Evolutionary conservation across 305 asterid species (phyloP).

Genomic region (Fraxinus latifolia): DNA sequence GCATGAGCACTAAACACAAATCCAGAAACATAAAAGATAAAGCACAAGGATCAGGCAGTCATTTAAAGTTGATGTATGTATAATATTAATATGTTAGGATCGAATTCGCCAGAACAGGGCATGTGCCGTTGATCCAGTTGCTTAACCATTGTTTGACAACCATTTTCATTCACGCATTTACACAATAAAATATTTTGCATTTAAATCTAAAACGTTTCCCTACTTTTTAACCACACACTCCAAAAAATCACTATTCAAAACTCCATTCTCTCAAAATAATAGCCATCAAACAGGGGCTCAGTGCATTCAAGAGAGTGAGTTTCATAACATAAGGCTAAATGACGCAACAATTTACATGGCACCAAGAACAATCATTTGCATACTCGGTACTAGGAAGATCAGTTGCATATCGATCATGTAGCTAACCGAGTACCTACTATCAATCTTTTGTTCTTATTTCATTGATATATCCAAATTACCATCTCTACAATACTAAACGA

Average conservation of each 20-base stretch:
- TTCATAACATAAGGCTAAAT: not conserved
- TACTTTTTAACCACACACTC: too few relatives aligned
- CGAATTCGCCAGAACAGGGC: not conserved
- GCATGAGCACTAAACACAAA: not conserved
- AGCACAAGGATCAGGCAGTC: not conserved
- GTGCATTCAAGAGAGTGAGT: not conserved
- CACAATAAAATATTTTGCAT: too few relatives aligned
- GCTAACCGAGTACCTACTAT: not conserved
- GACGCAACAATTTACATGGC: not conserved
- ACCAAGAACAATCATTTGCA: not conserved
- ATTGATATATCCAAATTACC: not conserved
- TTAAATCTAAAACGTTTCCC: too few relatives aligned
- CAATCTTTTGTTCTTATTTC: slow-evolving; percentile 5
- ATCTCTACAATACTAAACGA: not conserved
- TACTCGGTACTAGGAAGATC: not conserved
- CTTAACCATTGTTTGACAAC: too few relatives aligned
- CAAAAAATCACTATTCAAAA: too few relatives aligned
- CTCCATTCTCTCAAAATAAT: too few relatives aligned
- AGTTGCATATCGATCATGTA: not conserved
- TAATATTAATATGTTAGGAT: not conserved
- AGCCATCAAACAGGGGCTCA: not conserved
- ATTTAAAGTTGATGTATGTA: not conserved
- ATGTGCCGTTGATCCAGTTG: not conserved
- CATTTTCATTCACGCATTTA: too few relatives aligned
- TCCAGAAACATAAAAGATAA: not conserved